Percentiles rank a stretch among this genome's conserved stretches.
Conservation (phyloP, 176 grass and related monocot species). For the Phragmites australis region DNA sequence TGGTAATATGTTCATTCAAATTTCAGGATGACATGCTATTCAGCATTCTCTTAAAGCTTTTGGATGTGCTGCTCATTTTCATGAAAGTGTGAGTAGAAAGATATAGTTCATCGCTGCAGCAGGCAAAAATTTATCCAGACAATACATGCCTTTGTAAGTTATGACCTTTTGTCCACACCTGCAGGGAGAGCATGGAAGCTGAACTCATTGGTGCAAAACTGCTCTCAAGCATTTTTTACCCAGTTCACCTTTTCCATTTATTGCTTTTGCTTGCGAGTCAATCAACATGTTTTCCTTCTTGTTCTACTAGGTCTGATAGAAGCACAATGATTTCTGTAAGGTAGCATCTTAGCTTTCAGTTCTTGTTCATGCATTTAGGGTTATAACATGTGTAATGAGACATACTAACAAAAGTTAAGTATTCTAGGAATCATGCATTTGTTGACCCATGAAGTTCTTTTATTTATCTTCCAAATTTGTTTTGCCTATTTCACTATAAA, state of each 20-base stretch:
- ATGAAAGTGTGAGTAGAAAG: constrained; percentile 59
- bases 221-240: constrained; percentile 76
- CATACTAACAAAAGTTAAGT: background rate
- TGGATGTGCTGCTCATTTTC: constrained; percentile 60
- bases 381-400: background rate
- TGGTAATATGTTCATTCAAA: constrained; percentile 23
- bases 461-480: constrained; percentile 4
- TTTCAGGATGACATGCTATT: constrained; percentile 91
- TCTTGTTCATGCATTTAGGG: constrained; percentile 11
- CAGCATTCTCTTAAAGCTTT: constrained; percentile 68
- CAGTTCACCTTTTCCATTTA: constrained; percentile 80
- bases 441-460: background rate
- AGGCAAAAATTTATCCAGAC: constrained; percentile 6
- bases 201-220: constrained; percentile 48
- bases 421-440: constrained; percentile 22
- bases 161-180: constrained; percentile 29
- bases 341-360: constrained; percentile 2
- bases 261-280: constrained; percentile 73
- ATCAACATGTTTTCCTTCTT: constrained; percentile 27
- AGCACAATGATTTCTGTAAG: constrained; percentile 14
- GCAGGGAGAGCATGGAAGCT: constrained; percentile 47
- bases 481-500: constrained; percentile 29
- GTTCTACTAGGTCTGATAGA: constrained; percentile 11
- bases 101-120: background rate
- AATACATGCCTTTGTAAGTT: constrained; percentile 5